Evolutionary conservation across 2,329 filamentous ascomycete species (phyloP).

Genomic region (Alternaria sp.): DNA sequence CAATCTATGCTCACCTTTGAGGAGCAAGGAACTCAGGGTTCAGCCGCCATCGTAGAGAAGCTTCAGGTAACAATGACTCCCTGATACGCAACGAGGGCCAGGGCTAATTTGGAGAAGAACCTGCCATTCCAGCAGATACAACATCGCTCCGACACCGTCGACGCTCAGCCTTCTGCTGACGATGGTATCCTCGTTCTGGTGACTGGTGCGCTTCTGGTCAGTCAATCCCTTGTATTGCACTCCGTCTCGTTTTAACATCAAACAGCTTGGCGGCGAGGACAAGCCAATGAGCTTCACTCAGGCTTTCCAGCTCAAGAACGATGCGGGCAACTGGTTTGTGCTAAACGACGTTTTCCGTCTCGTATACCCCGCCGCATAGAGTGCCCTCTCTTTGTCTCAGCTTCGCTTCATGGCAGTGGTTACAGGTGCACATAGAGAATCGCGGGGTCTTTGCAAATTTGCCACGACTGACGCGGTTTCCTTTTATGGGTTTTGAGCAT

Average conservation of each 20-base stretch:
- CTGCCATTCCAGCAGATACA: conserved; percentile 84
- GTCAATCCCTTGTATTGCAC: conserved; percentile 36
- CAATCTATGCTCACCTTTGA: conserved; percentile 96
- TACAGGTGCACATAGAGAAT: background rate
- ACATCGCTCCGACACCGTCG: conserved; percentile 79
- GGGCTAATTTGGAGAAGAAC: conserved; percentile 59
- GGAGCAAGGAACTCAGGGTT: conserved; percentile 71
- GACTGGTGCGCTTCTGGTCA: conserved; percentile 84
- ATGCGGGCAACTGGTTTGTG: conserved; percentile 78
- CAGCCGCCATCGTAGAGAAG: conserved; percentile 77
- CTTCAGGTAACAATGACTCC: conserved; percentile 68
- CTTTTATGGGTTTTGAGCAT: conserved; percentile 21
- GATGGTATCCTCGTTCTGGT: conserved; percentile 84
- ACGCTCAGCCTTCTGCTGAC: conserved; percentile 79
- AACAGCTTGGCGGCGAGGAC: conserved; percentile 83
- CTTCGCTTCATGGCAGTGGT: background rate
- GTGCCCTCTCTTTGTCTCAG: background rate
- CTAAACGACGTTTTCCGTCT: conserved; percentile 96
- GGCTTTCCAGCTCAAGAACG: conserved; percentile 83
- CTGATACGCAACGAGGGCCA: background rate
- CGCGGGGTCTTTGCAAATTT: conserved; percentile 6
- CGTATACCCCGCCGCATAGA: conserved; percentile 67
- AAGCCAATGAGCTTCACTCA: conserved; percentile 92
- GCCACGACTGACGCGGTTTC: conserved; percentile 10
- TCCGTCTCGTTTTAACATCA: conserved; percentile 20